Base-by-base conservation (phyloP, 352 stramenopile species). In the Globisporangium okanoganense region DNA sequence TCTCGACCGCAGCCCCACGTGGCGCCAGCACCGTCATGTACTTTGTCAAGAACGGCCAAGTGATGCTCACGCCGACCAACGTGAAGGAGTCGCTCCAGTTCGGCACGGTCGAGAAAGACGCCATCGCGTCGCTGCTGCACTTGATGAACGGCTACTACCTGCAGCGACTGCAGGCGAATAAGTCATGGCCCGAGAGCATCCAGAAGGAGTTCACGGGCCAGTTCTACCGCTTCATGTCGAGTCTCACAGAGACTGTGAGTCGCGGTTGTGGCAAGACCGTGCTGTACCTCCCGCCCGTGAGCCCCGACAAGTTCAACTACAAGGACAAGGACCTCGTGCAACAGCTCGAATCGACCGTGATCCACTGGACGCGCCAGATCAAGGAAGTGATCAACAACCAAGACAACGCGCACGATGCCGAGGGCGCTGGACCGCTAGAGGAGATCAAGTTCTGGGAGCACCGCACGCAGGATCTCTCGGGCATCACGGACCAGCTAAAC, bases 381-480 rank as follows among this genome's bases (percentile, higher is more conserved):
- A 98, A 98, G 65, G 94, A 98, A 59, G 92, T 99, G 22, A 92
- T 98, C 41, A 98, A 97, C 69, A 98, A 97, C 67, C 92, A 98
- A 58, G 89, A 98, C 71, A 97, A 96, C 41, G 87, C 79, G 0
- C 82, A 96, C 55, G 88, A 97, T 53, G 84, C 87, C 0, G 94
- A 98, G 61, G 94, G 82, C 2, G 83, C 91, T 0, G 94, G 95
- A 0, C 95, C 95, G 2, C 65, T 98, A 0, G 90, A 98, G 65
- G 95, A 98, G 72, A 98, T 98, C 65, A 93, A 98, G 61, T 98
- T 98, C 66, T 98, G 95, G 95, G 80, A 96, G 31, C 84, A 90
- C 55, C 89, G 95, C 12, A 97, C 89, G 0, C 71, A 97, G 60
- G 94, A 98, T 62, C 67, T 98, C 3, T 96, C 85, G 7, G 92